phyloP scores from a whole-genome alignment of 352 stramenopile species.

The Elongisporangium prolatum region DNA sequence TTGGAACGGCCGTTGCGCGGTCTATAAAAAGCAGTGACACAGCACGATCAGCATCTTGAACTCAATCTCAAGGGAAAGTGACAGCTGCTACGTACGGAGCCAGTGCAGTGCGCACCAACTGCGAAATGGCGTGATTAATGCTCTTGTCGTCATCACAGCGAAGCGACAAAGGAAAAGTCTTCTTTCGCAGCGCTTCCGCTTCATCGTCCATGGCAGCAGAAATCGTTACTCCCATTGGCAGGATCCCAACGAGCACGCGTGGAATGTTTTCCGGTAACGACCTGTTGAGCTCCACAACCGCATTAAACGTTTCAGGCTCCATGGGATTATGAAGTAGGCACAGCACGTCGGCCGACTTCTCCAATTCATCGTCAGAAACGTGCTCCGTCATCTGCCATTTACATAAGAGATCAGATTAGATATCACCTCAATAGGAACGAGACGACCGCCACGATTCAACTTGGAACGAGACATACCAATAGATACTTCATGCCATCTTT shows the following conservation, averaged over 20 bases:
- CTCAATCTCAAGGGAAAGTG: neutral
- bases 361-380: slow-evolving; percentile 54
- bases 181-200: slow-evolving; percentile 12
- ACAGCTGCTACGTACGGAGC: slow-evolving; percentile 35
- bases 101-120: slow-evolving; percentile 45
- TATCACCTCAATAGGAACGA: neutral
- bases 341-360: slow-evolving; percentile 67
- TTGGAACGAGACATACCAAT: slow-evolving; percentile 33
- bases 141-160: slow-evolving; percentile 35
- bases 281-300: slow-evolving; percentile 49
- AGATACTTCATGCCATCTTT: slow-evolving; percentile 57
- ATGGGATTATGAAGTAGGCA: slow-evolving; percentile 64
- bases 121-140: slow-evolving; percentile 25
- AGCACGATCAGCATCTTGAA: neutral
- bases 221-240: slow-evolving; percentile 8
- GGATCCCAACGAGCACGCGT: slow-evolving; percentile 56
- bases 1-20: slow-evolving; percentile 50
- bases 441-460: neutral
- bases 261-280: slow-evolving; percentile 50
- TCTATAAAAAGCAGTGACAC: slow-evolving; percentile 7
- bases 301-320: slow-evolving; percentile 32
- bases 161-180: slow-evolving; percentile 37
- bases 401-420: slow-evolving; percentile 8
- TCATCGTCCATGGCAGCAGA: slow-evolving; percentile 11
- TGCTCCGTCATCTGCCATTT: slow-evolving; percentile 55